Evolutionary conservation across 192 early-diverging fungal genomes (phyloP), one percentile per base, ranked within the genome.

Genomic region (Dissophora ornata): DNA sequence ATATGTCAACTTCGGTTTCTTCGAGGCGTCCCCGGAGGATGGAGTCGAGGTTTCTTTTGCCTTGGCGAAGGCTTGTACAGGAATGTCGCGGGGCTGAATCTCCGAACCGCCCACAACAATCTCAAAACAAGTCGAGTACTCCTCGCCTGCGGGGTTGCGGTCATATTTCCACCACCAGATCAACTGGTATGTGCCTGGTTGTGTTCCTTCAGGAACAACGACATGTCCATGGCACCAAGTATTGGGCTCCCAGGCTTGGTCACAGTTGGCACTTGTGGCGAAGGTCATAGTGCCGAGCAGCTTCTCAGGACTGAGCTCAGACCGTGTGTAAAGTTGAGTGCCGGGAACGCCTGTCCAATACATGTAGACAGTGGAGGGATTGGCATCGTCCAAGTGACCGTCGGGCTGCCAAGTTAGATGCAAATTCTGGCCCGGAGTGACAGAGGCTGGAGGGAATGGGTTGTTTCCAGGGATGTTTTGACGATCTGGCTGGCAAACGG

Each of bases 91-190:
- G 10, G 32, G 25, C 19, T 40, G 51, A 8, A 55, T 54, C 0
- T 6, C 24, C 21, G 15, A 13, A 16, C 44, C 58, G 36, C 30
- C 24, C 28, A 77, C 71, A 25, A 48, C 33, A 26, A 79, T 52
- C 22, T 79, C 75, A 56, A 80, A 80, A 26, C 69, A 80, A 5
- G 78, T 80, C 4, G 78, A 80, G 49, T 80, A 80, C 33, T 80
- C 78, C 18, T 80, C 78, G 0, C 78, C 78, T 12, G 44, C 10
- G 5, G 68, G 68, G 47, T 71, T 80, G 7, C 68, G 62, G 10
- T 79, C 78, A 41, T 68, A 80, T 32, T 71, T 80, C 78, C 69
- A 80, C 63, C 68, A 80, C 78, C 69, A 71, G 22, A 67, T 28
- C 44, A 70, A 1, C 33, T 70, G 63, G 40, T 71, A 71, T 0